Evolutionary conservation across 1,284 basidiomycete genomes (phyloP), one percentile per base, ranked within the genome.

Genomic region (Ganoderma boninense): DNA sequence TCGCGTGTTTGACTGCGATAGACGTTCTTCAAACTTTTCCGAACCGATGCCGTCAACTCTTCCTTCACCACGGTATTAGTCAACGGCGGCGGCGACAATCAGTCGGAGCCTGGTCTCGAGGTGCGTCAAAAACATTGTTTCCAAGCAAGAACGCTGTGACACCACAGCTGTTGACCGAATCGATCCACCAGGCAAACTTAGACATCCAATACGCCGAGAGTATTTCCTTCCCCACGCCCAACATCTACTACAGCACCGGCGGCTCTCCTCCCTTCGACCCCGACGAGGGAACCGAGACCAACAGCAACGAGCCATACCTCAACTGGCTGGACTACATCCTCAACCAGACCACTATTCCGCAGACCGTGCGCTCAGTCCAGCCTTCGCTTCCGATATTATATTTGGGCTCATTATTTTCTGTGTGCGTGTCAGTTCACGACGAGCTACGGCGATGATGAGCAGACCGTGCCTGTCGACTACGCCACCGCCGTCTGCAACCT

Each of bases 171-270:
- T 13, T 63, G 52, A 64, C 29, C 14, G 7, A 42, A 8, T n/a
- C 32, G 43, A 57, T 64, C 60, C 5, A 65, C 38, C 66, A 90
- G 84, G 90, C 88, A 14, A 90, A 91, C 76, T 83, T 92, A 13
- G 90, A 92, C 74, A 88, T 91, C 64, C 90, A 93, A 81, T 92
- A 91, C 71, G 86, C 89, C 2, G 87, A 85, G 54, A 88, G 86
- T 7, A 84, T 93, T 7, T 84, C 87, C 6, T 89, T 82, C 82
- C 90, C 91, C 1, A 91, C 89, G 4, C 89, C 87, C 16, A 89
- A 89, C 74, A 86, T 85, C 40, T 92, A 88, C 64, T 75, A 46
- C 73, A 89, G 88, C 77, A 91, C 89, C 56, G 89, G 87, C 18
- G 89, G 90, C 38, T 86, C 86, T 1, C 90, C 91, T n/a, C 90